Base-by-base conservation (phyloP, 768 basidiomycete genomes). In the Clitopilus hobsonii region DNA sequence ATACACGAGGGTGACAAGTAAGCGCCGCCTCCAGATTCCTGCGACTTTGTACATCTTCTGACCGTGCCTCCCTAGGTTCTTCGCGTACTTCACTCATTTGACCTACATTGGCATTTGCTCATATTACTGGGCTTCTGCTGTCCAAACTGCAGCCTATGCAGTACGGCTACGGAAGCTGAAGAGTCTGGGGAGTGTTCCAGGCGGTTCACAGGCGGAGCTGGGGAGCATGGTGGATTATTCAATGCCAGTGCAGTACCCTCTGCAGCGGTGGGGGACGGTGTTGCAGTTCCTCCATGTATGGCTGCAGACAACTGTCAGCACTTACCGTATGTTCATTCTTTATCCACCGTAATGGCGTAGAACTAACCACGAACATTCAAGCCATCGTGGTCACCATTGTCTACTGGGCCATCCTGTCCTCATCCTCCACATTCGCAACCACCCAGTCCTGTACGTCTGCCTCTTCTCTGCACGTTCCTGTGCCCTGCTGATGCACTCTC, bases 41-140 rank as follows among this genome's bases (percentile, higher is more conserved):
- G 32, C 29, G 11, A 6, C 14, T 8, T 23, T 22, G 13, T 18
- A 7, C 20, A 13, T 16, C 38, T 41, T 20, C 50, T 53, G 28
- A 51, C n/a, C 28, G 16, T 24, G 11, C 27, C 24, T 0, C 28
- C 3, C 48, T 63, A 87, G 86, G 18, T 85, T 71, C 69, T 76
- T 85, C 59, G 78, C 80, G 6, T 88, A 83, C 68, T 88, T 88
- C 65, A 88, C 86, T 0, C 60, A 80, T 55, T 74, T 88, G 0
- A 77, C 82, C 0, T 86, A 81, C 55, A 79, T 81, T 30, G 88
- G 88, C 0, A 60, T 87, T 1, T 74, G 77, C 18, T 74, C 84
- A 20, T 89, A 88, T 66, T 82, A 82, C 65, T 83, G 76, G 65
- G 84, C 83, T 0, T 65, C 86, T 0, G 72, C 77, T 2, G 69